phyloP scores from a whole-genome alignment of 2,329 filamentous ascomycete species.

The Botryotinia convoluta region DNA sequence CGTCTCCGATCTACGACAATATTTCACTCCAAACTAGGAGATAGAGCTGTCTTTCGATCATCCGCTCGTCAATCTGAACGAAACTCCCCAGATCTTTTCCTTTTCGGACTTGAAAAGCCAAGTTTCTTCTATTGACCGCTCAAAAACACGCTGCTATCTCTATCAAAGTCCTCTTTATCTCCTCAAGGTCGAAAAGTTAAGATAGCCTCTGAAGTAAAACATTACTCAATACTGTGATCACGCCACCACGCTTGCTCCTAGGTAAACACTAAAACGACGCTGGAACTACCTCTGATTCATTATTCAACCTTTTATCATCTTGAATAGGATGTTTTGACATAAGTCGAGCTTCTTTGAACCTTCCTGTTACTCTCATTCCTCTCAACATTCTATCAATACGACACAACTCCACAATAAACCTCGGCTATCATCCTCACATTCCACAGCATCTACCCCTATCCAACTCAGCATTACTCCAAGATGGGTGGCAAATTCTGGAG shows the following conservation, averaged over 20 bases:
- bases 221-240: neutral
- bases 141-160: neutral
- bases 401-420: too few relatives aligned
- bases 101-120: neutral
- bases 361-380: neutral
- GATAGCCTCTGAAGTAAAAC: neutral
- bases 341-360: neutral
- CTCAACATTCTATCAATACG: rapidly evolving
- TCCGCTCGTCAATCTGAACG: neutral
- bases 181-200: neutral
- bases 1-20: neutral
- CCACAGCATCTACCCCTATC: neutral
- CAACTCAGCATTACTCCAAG: neutral
- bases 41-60: neutral
- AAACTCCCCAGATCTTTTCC: neutral
- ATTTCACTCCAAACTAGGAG: neutral
- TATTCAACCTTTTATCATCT: neutral
- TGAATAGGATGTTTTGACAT: neutral
- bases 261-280: neutral
- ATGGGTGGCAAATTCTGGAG: conserved; percentile 22
- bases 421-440: neutral
- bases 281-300: neutral
- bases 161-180: neutral
- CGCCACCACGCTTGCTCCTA: neutral
- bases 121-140: neutral